Evolutionary conservation across 179 eudicot genomes (phyloP), one percentile per base, ranked within the genome.

Genomic region (Monotropa hypopitys): DNA sequence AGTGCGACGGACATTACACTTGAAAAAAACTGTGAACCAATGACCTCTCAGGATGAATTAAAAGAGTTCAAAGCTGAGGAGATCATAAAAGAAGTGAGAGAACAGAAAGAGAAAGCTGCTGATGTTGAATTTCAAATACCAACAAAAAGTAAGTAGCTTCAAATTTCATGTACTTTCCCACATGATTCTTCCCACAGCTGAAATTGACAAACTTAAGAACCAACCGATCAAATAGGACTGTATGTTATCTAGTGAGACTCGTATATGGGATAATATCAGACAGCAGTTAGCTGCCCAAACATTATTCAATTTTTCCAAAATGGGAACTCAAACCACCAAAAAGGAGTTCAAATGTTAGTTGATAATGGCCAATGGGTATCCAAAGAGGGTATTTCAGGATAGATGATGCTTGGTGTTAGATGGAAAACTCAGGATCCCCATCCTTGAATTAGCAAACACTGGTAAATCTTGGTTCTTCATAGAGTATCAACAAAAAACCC

Each of bases 61-160:
- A 35, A 76, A 33, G 78, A 28, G 45, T 49, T 9, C 21, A 67
- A 76, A 47, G n/a, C 47, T 76, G 33, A 47, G 46, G 59, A 76
- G 46, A 65, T 46, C 16, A 30, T 7, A 70, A 32, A 70, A 70
- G 67, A 70, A 26, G 69, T 42, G 61, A 70, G 6, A 13, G 47
- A 50, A 1, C 49, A 70, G 28, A 65, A 28, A 30, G 80, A 77
- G 69, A 57, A 40, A 18, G 47, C 45, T 10, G 13, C 16, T 43
- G 32, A 70, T 10, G 11, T n/a, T 0, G 69, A 77, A 21, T 18
- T 42, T 13, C 67, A 70, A 70, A 30, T 42, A 18, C 26, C 62
- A 72, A n/a, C 67, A 66, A 45, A 16, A 59, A 46, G 76, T 78
- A 65, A 72, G 70, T 46, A 47, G 70, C 73, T 51, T 13, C 23